Conservation (phyloP, 805 yeast species). For the Sugiyamaella marilandica region DNA sequence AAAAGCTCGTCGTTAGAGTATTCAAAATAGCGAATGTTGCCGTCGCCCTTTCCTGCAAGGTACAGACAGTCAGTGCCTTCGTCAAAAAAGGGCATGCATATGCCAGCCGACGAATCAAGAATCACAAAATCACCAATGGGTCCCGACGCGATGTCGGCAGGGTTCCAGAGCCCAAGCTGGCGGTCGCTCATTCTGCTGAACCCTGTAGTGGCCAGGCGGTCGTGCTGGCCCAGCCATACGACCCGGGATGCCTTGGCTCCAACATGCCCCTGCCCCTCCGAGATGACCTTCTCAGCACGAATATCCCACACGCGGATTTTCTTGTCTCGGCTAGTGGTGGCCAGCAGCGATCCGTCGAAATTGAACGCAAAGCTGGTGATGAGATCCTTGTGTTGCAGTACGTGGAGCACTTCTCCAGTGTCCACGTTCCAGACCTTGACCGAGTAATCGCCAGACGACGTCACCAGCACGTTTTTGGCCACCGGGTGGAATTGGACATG, state of each 20-base stretch:
- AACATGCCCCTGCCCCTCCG: slow-evolving; percentile 84
- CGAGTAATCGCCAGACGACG: slow-evolving; percentile 85
- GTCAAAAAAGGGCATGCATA: slow-evolving; percentile 87
- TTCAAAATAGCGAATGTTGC: slow-evolving; percentile 92
- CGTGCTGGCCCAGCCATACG: slow-evolving; percentile 83
- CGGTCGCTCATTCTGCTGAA: slow-evolving; percentile 90
- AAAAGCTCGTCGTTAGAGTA: slow-evolving; percentile 76
- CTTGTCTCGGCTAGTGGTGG: slow-evolving; percentile 88
- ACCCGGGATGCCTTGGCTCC: slow-evolving; percentile 91
- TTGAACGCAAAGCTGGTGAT: slow-evolving; percentile 92
- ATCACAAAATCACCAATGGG: slow-evolving; percentile 85
- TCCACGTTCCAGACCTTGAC: slow-evolving; percentile 88
- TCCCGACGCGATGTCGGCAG: slow-evolving; percentile 65
- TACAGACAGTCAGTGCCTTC: slow-evolving; percentile 73
- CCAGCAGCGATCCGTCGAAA: slow-evolving; percentile 80
- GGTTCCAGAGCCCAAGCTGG: slow-evolving; percentile 92
- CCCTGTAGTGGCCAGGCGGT: slow-evolving; percentile 89
- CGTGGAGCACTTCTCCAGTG: slow-evolving; percentile 62
- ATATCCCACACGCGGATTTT: slow-evolving; percentile 88
- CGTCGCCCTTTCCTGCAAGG: slow-evolving; percentile 97
- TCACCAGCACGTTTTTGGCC: slow-evolving; percentile 80
- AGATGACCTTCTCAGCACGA: slow-evolving; percentile 63
- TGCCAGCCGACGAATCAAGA: slow-evolving; percentile 89
- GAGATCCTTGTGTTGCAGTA: slow-evolving; percentile 81
- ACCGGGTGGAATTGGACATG: slow-evolving; percentile 86